Percentiles rank a stretch among this genome's conserved stretches.
phyloP scores from a whole-genome alignment of 305 asterid genomes.

The Coffea humblotiana region DNA sequence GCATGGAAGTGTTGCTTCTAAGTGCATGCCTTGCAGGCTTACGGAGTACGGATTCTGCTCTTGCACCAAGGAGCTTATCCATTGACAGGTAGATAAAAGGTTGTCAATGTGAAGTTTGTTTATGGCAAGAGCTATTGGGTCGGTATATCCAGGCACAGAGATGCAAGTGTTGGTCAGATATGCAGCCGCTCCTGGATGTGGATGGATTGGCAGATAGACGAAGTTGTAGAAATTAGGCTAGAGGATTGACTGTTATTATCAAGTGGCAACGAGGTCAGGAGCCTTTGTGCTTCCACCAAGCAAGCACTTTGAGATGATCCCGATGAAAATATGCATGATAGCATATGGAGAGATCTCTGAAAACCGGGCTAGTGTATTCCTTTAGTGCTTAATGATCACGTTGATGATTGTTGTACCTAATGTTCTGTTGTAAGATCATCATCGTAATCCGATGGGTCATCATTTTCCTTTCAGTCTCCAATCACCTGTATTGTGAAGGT shows the following conservation, averaged over 20 bases:
- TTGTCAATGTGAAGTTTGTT: background rate
- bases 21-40: background rate
- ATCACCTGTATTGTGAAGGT: background rate
- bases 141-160: background rate
- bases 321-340: background rate
- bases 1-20: constrained; percentile 1
- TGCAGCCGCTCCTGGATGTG: background rate
- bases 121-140: background rate
- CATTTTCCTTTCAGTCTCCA: background rate
- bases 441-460: background rate
- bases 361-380: background rate
- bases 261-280: background rate
- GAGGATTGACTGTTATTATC: background rate
- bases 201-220: background rate
- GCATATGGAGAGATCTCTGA: constrained; percentile 1
- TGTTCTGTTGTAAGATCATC: background rate
- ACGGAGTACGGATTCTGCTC: background rate
- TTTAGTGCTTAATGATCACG: background rate
- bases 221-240: background rate
- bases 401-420: constrained; percentile 8
- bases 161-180: background rate
- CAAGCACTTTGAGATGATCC: background rate
- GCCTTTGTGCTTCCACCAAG: background rate
- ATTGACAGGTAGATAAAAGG: background rate
- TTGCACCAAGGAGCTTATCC: constrained; percentile 6